A percentile compares a stretch with the other conserved stretches of the same genome.
phyloP scores from a whole-genome alignment of 805 yeast species.

The Wickerhamomyces subpelliculosus region DNA sequence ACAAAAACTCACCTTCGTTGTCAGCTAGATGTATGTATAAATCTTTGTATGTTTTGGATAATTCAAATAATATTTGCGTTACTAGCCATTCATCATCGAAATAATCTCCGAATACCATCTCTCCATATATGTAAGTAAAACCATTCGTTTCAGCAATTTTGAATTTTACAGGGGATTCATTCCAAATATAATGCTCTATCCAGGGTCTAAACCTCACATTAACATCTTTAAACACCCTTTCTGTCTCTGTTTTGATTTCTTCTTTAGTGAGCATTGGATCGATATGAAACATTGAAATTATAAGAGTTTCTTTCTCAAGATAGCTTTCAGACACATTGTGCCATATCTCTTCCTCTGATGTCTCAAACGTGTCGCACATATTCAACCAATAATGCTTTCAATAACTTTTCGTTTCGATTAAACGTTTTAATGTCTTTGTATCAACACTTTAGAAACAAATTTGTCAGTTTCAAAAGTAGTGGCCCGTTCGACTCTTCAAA shows the following conservation, averaged over 20 bases:
- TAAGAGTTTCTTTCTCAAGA: conserved; percentile 11
- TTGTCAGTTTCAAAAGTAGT: no score
- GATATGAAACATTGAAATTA: conserved; percentile 24
- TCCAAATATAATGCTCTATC: conserved; percentile 37
- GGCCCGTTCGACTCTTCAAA: no score
- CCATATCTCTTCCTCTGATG: conserved; percentile 11
- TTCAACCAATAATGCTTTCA: neutral
- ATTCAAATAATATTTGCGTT: conserved; percentile 30
- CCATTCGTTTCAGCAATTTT: conserved; percentile 2
- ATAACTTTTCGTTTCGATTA: no score
- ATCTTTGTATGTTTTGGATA: conserved; percentile 27
- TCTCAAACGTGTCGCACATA: neutral
- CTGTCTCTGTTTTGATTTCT: conserved; percentile 11
- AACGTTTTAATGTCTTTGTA: no score
- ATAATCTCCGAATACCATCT: conserved; percentile 36
- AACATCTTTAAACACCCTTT: conserved; percentile 15
- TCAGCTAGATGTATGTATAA: conserved; percentile 41
- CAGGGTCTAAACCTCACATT: conserved; percentile 26
- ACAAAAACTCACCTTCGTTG: conserved; percentile 48
- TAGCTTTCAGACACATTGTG: neutral
- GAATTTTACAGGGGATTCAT: conserved; percentile 16
- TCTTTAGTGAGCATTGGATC: conserved; percentile 23
- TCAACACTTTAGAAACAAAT: no score
- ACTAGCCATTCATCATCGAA: conserved; percentile 40
- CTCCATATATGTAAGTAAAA: conserved; percentile 25